A percentile compares a stretch with the other conserved stretches of the same genome.
These are phyloP conservation scores for Solanum chilense DNA, from an alignment of 257 asterid species.

Conservation along the genomic window DNA sequence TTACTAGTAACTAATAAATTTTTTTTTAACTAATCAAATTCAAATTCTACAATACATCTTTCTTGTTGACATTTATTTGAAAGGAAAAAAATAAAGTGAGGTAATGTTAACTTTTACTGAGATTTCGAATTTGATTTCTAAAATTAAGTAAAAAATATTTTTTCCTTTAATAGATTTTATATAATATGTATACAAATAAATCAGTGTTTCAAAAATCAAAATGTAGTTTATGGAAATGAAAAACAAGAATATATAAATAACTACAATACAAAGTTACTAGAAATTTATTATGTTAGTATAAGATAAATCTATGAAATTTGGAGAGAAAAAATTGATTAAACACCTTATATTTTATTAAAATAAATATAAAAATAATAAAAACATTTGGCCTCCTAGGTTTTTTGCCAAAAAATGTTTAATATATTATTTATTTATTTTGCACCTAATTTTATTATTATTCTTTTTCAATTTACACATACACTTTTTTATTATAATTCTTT, in stretches of 20 bases:
- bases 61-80: neutral
- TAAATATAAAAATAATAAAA: too few species aligned
- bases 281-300: neutral
- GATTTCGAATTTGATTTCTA: neutral
- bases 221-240: neutral
- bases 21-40: neutral
- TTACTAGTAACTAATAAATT: neutral
- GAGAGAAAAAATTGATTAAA: neutral
- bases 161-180: neutral
- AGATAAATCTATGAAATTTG: neutral
- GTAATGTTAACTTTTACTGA: neutral
- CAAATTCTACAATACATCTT: neutral
- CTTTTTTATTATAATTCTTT: too few species aligned
- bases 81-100: neutral
- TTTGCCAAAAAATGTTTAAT: neutral
- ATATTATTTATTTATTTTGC: neutral
- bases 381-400: neutral
- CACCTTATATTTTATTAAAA: neutral
- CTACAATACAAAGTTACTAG: neutral
- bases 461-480: neutral
- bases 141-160: neutral
- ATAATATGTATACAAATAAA: neutral
- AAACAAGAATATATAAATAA: neutral
- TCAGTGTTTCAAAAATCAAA: neutral
- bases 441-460: neutral